Conservation (phyloP, 352 stramenopile genomes). For the Lagenidium giganteum region DNA sequence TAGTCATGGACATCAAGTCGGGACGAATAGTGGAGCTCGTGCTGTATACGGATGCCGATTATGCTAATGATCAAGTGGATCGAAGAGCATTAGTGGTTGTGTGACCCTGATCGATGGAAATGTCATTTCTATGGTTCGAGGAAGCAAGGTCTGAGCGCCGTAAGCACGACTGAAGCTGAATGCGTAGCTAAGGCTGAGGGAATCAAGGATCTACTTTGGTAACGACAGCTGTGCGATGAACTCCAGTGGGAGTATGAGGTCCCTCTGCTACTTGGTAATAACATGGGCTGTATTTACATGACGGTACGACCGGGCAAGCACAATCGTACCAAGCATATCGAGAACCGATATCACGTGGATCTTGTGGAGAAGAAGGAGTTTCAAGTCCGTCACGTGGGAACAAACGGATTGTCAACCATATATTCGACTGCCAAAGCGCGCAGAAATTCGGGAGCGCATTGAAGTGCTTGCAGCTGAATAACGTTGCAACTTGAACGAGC, state of each 20-base stretch:
- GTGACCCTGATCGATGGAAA: constrained; percentile 7
- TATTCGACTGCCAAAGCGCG: too few relatives aligned
- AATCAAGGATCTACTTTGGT: constrained; percentile 4
- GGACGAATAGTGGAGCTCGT: background rate
- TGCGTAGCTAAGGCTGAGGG: constrained; percentile 6
- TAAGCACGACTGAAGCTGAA: constrained; percentile 10
- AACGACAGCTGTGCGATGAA: constrained; percentile 2
- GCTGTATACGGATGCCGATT: constrained; percentile 4
- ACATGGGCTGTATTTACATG: constrained; percentile 2
- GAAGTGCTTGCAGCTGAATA: too few relatives aligned
- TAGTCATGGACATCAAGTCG: constrained; percentile 8
- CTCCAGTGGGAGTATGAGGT: constrained; percentile 1
- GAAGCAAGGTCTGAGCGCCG: constrained; percentile 10
- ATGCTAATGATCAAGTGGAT: constrained; percentile 7
- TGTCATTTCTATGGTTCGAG: constrained; percentile 7
- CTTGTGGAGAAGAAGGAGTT: too few relatives aligned
- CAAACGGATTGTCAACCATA: too few relatives aligned
- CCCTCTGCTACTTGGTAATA: background rate
- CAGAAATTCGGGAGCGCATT: too few relatives aligned
- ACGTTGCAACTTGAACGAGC: too few relatives aligned
- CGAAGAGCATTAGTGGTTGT: constrained; percentile 9
- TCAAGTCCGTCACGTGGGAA: too few relatives aligned
- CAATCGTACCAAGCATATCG: constrained; percentile 4
- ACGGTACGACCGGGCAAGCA: constrained; percentile 1
- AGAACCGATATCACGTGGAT: constrained; percentile 8